Percentiles rank a stretch among this genome's conserved stretches.
Conservation (phyloP, 805 yeast genomes). For the Middelhovenomyces tepae region DNA sequence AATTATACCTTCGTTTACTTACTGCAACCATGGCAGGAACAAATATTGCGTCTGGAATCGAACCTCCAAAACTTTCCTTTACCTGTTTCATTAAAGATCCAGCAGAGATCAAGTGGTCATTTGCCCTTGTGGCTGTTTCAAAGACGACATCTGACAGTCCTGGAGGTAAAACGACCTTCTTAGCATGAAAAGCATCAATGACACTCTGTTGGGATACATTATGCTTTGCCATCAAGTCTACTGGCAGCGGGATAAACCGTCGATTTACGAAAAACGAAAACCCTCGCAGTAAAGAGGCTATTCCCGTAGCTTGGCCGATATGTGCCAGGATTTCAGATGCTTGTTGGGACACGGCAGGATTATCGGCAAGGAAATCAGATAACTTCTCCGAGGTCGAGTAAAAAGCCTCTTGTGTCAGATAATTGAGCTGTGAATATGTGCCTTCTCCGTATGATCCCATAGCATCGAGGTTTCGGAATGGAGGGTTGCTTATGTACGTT, state of each 20-base stretch:
- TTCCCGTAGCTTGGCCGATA: conserved; percentile 71
- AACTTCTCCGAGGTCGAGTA: conserved; percentile 50
- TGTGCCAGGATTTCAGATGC: conserved; percentile 65
- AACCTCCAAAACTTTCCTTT: conserved; percentile 31
- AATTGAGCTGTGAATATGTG: conserved; percentile 62
- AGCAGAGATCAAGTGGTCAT: conserved; percentile 71
- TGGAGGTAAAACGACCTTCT: conserved; percentile 34
- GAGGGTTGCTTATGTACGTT: conserved; percentile 40
- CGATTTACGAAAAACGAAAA: conserved; percentile 48
- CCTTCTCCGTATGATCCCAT: conserved; percentile 78
- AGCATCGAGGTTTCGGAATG: conserved; percentile 42
- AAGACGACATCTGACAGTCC: conserved; percentile 49
- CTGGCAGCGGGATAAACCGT: conserved; percentile 51
- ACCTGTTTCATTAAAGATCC: conserved; percentile 41
- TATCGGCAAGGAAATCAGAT: conserved; percentile 38
- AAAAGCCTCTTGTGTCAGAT: conserved; percentile 50
- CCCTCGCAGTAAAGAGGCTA: conserved; percentile 57
- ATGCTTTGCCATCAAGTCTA: conserved; percentile 45
- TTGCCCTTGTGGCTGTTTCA: conserved; percentile 65
- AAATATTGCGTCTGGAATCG: conserved; percentile 45
- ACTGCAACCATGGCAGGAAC: conserved; percentile 65
- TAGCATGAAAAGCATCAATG: conserved; percentile 35
- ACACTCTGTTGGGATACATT: conserved; percentile 57
- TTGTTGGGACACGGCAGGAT: conserved; percentile 34
- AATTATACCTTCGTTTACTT: too few species aligned